phyloP scores from a whole-genome alignment of 1,284 basidiomycete genomes.

The Ganoderma multipileum region DNA sequence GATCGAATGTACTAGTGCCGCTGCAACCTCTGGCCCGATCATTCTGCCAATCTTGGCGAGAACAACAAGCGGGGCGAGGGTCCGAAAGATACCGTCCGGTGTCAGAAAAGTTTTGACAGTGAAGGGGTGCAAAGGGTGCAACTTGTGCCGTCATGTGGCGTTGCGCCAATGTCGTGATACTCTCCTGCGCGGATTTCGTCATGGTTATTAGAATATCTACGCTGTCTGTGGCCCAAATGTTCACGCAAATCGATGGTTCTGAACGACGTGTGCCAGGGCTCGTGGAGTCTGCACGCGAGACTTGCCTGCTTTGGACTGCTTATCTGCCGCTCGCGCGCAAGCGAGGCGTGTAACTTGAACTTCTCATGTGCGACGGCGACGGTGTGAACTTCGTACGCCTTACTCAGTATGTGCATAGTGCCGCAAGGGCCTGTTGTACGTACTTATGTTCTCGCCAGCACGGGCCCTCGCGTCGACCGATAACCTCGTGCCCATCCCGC shows the following conservation, averaged over 20 bases:
- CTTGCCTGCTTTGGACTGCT: background rate
- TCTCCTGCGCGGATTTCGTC: background rate
- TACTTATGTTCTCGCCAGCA: background rate
- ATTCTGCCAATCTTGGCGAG: background rate
- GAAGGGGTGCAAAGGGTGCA: too few relatives aligned
- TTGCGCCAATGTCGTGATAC: background rate
- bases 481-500: constrained; percentile 28
- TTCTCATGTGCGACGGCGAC: constrained; percentile 1
- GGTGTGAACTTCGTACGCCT: constrained; percentile 2
- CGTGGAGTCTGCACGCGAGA: background rate
- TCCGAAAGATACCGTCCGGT: background rate
- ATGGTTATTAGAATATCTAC: background rate
- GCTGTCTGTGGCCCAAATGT: background rate
- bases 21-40: background rate
- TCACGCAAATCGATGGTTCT: background rate
- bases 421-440: background rate
- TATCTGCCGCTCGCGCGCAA: constrained; percentile 1
- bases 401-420: constrained; percentile 11
- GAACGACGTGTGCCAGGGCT: background rate
- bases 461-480: constrained; percentile 18
- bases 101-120: background rate
- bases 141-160: background rate
- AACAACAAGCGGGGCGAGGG: background rate
- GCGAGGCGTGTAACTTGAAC: background rate
- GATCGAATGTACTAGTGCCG: background rate